phyloP scores from a whole-genome alignment of 2,329 filamentous ascomycete genomes.

The Claviceps lovelessii region DNA sequence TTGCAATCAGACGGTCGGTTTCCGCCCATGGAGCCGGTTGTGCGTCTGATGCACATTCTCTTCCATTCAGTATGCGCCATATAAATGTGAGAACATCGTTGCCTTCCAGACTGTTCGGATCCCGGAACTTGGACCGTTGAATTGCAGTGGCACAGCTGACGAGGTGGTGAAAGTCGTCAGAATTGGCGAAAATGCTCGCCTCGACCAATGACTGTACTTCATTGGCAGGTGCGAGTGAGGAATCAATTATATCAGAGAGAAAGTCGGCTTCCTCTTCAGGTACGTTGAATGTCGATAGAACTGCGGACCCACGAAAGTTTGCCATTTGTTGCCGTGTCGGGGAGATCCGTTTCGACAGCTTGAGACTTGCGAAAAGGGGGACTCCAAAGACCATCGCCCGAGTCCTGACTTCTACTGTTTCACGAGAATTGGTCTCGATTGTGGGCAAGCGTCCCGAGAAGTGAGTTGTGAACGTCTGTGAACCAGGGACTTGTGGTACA shows the following conservation, averaged over 20 bases:
- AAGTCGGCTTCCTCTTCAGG: slow-evolving; percentile 17
- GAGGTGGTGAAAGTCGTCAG: slow-evolving; percentile 20
- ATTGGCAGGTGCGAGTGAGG: slow-evolving; percentile 10
- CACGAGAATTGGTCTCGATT: no score
- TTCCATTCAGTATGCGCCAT: slow-evolving; percentile 11
- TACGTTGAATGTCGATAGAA: slow-evolving; percentile 19
- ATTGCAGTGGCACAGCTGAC: slow-evolving; percentile 21
- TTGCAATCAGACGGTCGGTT: slow-evolving; percentile 22
- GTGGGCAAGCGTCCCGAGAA: background rate
- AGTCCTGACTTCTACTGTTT: background rate
- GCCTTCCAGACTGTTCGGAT: slow-evolving; percentile 15
- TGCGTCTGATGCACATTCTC: slow-evolving; percentile 1
- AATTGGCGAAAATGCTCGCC: slow-evolving; percentile 19
- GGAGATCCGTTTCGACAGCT: background rate
- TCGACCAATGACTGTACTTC: slow-evolving; percentile 17
- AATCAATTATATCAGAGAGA: slow-evolving; percentile 18
- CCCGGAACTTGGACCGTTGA: slow-evolving; percentile 6
- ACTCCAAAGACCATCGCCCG: background rate
- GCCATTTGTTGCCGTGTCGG: background rate
- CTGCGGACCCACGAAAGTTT: background rate
- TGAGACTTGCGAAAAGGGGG: background rate
- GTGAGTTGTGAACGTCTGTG: background rate
- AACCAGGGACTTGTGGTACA: background rate
- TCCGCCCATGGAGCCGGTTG: slow-evolving; percentile 16
- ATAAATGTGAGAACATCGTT: slow-evolving; percentile 21